Conservation (phyloP, 306 rosid genomes). For the Cotoneaster glaucophyllus region DNA sequence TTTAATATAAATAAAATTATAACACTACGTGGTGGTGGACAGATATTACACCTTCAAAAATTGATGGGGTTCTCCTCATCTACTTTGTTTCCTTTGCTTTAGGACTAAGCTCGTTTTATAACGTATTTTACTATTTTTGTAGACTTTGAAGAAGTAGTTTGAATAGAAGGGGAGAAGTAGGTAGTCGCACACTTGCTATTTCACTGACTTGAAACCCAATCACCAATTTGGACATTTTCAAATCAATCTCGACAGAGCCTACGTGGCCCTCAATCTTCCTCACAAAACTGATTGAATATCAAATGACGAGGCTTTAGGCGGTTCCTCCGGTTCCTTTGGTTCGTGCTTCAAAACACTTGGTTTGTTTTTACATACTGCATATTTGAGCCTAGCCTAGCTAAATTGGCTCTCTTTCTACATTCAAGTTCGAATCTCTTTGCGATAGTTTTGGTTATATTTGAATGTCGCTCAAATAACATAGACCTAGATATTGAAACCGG, state of each 20-base stretch:
- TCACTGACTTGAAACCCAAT: not conserved
- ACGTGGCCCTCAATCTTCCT: not conserved
- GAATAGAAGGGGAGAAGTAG: not conserved
- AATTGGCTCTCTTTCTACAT: not conserved
- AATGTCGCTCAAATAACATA: not conserved
- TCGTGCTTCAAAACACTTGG: not conserved
- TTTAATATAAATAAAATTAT: no score
- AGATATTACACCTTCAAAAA: no score
- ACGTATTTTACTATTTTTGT: not conserved
- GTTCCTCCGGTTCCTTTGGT: no score
- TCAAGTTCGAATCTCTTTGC: no score
- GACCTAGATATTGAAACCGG: not conserved
- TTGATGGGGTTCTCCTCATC: constrained; percentile 16
- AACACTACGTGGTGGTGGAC: not conserved
- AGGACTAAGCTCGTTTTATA: constrained; percentile 18
- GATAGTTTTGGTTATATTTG: no score
- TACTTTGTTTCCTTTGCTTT: constrained; percentile 32
- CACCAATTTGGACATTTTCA: not conserved
- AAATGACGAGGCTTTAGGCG: not conserved
- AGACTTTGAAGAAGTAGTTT: not conserved
- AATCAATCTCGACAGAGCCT: not conserved
- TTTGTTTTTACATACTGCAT: not conserved
- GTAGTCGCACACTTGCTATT: not conserved
- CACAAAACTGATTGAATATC: not conserved
- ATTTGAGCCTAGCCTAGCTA: no score